Percentiles rank a stretch among this genome's conserved stretches.
Evolutionary conservation across 2,329 filamentous ascomycete genomes (phyloP).

Genomic region (Parastagonospora nodorum): DNA sequence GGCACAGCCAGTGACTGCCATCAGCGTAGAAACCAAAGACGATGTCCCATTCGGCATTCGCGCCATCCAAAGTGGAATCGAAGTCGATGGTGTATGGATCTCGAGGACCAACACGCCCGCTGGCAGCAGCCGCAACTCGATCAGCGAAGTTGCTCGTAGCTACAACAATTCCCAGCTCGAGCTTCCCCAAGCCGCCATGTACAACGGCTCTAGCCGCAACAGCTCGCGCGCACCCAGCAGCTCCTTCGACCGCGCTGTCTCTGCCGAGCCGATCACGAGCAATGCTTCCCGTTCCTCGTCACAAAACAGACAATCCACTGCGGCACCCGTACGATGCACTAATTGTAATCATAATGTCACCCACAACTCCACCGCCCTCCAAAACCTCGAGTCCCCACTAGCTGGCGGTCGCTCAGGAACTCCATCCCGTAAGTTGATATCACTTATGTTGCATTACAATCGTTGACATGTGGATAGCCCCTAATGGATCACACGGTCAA

Average conservation of each 20-base stretch:
- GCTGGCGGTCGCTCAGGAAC: slow-evolving; percentile 17
- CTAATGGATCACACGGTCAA: slow-evolving; percentile 13
- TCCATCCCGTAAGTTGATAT: slow-evolving; percentile 32
- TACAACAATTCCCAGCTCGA: slow-evolving; percentile 41
- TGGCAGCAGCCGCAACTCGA: slow-evolving; percentile 43
- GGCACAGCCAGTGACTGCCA: slow-evolving; percentile 61
- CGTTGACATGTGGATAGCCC: slow-evolving; percentile 24
- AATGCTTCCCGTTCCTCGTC: slow-evolving; percentile 41
- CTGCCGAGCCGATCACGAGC: slow-evolving; percentile 41
- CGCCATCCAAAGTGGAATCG: slow-evolving; percentile 80
- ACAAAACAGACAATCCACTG: slow-evolving; percentile 32
- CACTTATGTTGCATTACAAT: neutral
- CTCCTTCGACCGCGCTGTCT: slow-evolving; percentile 46
- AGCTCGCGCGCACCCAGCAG: slow-evolving; percentile 40
- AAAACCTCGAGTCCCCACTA: slow-evolving; percentile 36
- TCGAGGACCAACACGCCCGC: slow-evolving; percentile 52
- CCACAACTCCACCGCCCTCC: slow-evolving; percentile 40
- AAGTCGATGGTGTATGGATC: slow-evolving; percentile 78
- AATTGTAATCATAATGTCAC: slow-evolving; percentile 33
- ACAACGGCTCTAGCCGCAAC: slow-evolving; percentile 38
- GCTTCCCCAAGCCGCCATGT: slow-evolving; percentile 33
- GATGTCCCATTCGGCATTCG: slow-evolving; percentile 85
- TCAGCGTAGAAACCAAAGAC: slow-evolving; percentile 56
- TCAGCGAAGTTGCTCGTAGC: slow-evolving; percentile 34
- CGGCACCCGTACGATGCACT: slow-evolving; percentile 44